These are phyloP conservation scores for Verticillium klebahnii DNA, from an alignment of 2,329 filamentous ascomycete species.

Conservation along the genomic window DNA sequence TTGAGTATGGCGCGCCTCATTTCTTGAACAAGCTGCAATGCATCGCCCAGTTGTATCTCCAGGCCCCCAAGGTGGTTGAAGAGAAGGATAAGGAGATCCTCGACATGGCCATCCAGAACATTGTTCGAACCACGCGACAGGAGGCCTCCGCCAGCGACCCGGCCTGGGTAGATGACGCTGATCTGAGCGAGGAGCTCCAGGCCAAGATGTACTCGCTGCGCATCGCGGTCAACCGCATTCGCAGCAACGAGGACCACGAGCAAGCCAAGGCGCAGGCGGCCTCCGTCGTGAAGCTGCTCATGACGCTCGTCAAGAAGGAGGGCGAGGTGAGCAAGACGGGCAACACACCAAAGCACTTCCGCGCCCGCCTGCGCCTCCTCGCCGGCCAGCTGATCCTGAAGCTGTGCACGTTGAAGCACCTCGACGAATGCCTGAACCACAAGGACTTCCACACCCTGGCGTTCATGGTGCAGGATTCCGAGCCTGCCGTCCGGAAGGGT, in stretches of 20 bases:
- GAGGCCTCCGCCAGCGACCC: constrained; percentile 53
- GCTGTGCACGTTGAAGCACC: constrained; percentile 69
- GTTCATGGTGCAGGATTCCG: constrained; percentile 73
- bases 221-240: constrained; percentile 79
- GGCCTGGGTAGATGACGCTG: constrained; percentile 63
- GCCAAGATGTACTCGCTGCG: constrained; percentile 82
- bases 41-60: constrained; percentile 69
- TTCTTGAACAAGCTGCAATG: constrained; percentile 73
- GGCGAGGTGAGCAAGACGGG: constrained; percentile 76
- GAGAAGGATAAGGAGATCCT: constrained; percentile 74
- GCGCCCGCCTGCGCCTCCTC: constrained; percentile 72
- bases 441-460: constrained; percentile 77
- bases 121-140: constrained; percentile 66
- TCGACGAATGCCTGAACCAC: constrained; percentile 71
- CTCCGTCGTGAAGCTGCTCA: constrained; percentile 74
- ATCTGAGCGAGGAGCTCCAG: constrained; percentile 73
- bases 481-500: constrained; percentile 66
- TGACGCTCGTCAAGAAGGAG: constrained; percentile 66
- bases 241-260: constrained; percentile 50
- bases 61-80: constrained; percentile 67
- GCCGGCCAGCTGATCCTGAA: constrained; percentile 82
- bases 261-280: constrained; percentile 55
- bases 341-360: constrained; percentile 73
- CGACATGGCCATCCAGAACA: constrained; percentile 69
- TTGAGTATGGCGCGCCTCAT: constrained; percentile 65